phyloP scores from a whole-genome alignment of 2,329 filamentous ascomycete genomes.

The Talaromyces islandicus region DNA sequence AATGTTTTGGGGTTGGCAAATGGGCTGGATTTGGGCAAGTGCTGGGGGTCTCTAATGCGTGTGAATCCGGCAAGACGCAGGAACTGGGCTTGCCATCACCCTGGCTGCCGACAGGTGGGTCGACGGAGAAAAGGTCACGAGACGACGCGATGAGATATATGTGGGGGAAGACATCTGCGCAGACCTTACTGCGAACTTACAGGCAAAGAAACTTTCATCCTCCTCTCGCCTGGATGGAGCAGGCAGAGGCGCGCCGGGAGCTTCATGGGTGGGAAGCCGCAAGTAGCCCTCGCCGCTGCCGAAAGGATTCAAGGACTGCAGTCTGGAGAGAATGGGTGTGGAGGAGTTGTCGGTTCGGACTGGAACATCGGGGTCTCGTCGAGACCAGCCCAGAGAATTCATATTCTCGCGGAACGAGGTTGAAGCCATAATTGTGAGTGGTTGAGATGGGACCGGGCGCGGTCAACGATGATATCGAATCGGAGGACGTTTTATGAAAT shows the following conservation, averaged over 20 bases:
- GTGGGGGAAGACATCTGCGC: neutral
- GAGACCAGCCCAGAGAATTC: slow-evolving; percentile 90
- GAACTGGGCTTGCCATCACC: slow-evolving; percentile 31
- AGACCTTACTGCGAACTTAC: slow-evolving; percentile 58
- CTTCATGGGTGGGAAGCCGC: slow-evolving; percentile 78
- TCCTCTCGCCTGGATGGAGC: slow-evolving; percentile 81
- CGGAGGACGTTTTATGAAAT: neutral
- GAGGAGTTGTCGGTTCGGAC: slow-evolving; percentile 59
- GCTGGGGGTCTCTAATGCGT: slow-evolving; percentile 17
- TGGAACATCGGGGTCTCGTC: slow-evolving; percentile 70
- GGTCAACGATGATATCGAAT: neutral
- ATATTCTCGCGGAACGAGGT: slow-evolving; percentile 88
- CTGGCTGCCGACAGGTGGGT: slow-evolving; percentile 15
- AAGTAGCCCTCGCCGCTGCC: slow-evolving; percentile 73
- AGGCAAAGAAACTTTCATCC: slow-evolving; percentile 89
- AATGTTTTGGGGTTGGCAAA: neutral
- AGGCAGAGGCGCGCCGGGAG: slow-evolving; percentile 76
- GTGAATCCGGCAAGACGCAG: slow-evolving; percentile 30
- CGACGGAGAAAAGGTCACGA: slow-evolving; percentile 16
- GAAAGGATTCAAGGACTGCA: slow-evolving; percentile 86
- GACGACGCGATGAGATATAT: slow-evolving; percentile 7
- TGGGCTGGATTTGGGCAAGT: too few species aligned
- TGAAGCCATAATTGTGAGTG: slow-evolving; percentile 63
- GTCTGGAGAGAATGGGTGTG: slow-evolving; percentile 69
- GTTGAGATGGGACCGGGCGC: neutral